These are phyloP conservation scores for Ajuga reptans DNA, from an alignment of 305 asterid genomes.

Conservation along the genomic window DNA sequence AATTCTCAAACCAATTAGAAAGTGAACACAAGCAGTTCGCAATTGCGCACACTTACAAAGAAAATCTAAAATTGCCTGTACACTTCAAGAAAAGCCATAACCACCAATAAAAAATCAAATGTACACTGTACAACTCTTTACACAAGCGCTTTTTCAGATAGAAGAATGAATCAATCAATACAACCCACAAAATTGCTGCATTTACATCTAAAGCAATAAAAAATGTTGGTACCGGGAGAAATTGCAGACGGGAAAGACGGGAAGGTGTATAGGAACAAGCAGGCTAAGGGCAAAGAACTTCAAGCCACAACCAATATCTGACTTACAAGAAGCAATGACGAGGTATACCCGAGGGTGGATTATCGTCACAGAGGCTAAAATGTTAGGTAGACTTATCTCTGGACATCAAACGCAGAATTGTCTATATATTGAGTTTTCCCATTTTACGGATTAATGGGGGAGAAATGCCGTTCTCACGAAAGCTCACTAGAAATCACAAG, in stretches of 20 bases:
- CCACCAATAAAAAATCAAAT: conserved; percentile 10
- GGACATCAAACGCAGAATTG: conserved; percentile 17
- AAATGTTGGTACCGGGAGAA: conserved; percentile 15
- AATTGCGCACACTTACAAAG: neutral
- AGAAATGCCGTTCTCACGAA: neutral
- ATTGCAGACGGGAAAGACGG: conserved; percentile 26
- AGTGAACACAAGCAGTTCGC: neutral
- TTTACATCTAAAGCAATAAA: conserved; percentile 21
- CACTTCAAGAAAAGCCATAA: neutral
- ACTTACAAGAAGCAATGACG: conserved; percentile 19
- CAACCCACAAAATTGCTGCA: conserved; percentile 25
- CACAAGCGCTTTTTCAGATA: conserved; percentile 17
- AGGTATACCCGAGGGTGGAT: conserved; percentile 25
- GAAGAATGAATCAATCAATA: conserved; percentile 25
- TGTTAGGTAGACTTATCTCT: conserved; percentile 30
- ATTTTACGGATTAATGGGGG: neutral
- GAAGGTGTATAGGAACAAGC: neutral
- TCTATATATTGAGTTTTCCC: neutral
- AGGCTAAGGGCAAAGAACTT: neutral
- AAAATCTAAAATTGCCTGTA: neutral
- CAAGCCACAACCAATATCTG: conserved; percentile 11
- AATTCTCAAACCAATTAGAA: neutral
- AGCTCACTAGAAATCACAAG: conserved; percentile 6
- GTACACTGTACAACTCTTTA: conserved; percentile 27
- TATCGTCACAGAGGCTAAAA: conserved; percentile 35